phyloP scores from a whole-genome alignment of 306 rosid species.

The Crotalaria pallida region DNA sequence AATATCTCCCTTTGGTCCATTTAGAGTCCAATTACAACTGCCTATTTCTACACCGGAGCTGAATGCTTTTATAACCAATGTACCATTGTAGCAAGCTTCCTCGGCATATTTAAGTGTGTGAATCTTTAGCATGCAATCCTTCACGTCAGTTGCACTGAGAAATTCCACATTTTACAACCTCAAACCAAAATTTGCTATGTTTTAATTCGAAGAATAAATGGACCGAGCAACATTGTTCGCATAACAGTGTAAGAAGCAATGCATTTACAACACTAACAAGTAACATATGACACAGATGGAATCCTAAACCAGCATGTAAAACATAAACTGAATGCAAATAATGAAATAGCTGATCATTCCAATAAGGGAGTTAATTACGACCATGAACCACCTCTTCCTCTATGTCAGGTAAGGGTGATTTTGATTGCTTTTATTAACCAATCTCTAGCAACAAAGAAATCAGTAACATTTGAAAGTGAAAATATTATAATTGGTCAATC shows the following conservation, averaged over 20 bases:
- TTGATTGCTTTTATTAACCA: background rate
- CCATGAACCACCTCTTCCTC: background rate
- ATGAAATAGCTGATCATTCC: background rate
- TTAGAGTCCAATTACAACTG: conserved; percentile 76
- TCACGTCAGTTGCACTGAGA: conserved; percentile 89
- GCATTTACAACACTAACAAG: background rate
- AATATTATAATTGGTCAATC: background rate
- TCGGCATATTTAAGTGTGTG: conserved; percentile 65
- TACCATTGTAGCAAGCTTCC: conserved; percentile 75
- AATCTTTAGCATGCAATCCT: conserved; percentile 60
- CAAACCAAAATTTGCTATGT: conserved; percentile 12
- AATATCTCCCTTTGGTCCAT: conserved; percentile 64
- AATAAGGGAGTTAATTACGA: background rate
- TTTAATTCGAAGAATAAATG: conserved; percentile 10
- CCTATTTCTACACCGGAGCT: conserved; percentile 92
- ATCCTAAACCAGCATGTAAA: background rate
- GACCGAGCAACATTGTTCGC: background rate
- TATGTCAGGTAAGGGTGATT: background rate
- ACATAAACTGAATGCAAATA: background rate
- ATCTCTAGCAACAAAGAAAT: background rate
- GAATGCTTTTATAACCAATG: conserved; percentile 65
- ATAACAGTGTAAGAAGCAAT: background rate
- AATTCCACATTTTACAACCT: conserved; percentile 33
- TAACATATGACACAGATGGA: background rate
- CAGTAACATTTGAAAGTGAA: background rate